A percentile compares a stretch with the other conserved stretches of the same genome.
Conservation (phyloP, 352 stramenopile genomes). For the Pythium monospermum region DNA sequence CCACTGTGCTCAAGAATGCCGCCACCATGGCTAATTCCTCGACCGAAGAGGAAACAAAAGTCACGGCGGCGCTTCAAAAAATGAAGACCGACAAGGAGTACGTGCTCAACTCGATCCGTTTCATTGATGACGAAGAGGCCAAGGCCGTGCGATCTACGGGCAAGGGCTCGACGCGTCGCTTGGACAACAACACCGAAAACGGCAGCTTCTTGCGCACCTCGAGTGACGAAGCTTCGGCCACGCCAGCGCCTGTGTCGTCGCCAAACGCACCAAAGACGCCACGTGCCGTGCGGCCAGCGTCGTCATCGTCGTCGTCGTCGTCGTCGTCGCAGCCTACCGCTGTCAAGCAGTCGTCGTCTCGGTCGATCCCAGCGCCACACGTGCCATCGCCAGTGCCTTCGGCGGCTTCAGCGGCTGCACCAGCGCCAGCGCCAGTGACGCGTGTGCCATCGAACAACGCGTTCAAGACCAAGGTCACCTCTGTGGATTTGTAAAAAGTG, state of each 20-base stretch:
- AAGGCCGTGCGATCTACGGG: conserved; percentile 80
- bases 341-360: conserved; percentile 15
- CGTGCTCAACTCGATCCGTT: conserved; percentile 85
- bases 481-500: conserved; percentile 22
- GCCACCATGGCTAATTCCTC: conserved; percentile 41
- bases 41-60: conserved; percentile 59
- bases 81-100: conserved; percentile 88
- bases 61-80: conserved; percentile 67
- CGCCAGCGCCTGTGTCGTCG: conserved; percentile 5
- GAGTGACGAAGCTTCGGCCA: conserved; percentile 14
- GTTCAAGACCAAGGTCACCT: conserved; percentile 17
- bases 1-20: conserved; percentile 60
- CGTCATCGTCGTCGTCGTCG: conserved; percentile 2
- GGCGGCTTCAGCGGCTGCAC: neutral
- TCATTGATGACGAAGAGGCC: conserved; percentile 87
- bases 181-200: conserved; percentile 61
- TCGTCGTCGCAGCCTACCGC: too few relatives aligned
- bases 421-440: conserved; percentile 6
- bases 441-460: conserved; percentile 20
- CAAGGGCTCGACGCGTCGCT: conserved; percentile 49
- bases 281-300: conserved; percentile 13
- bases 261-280: conserved; percentile 15
- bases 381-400: conserved; percentile 2
- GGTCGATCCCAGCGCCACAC: conserved; percentile 2
- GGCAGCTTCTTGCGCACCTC: conserved; percentile 30